These are phyloP conservation scores for Porogramme epimiltina DNA, from an alignment of 1,284 basidiomycete genomes.

Conservation along the genomic window DNA sequence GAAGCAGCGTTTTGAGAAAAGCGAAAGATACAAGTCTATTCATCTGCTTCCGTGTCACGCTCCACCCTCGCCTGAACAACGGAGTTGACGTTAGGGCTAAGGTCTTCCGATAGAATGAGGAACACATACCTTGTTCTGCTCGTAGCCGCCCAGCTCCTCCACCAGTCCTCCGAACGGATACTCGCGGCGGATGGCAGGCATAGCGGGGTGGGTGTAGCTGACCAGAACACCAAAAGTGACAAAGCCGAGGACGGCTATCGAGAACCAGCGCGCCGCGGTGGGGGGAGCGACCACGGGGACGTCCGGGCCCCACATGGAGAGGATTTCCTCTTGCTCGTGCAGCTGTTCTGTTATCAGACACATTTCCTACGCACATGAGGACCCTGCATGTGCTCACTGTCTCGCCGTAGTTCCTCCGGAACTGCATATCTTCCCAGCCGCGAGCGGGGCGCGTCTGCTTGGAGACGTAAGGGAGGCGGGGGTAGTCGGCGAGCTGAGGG, in stretches of 20 bases:
- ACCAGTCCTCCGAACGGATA: slow-evolving; percentile 76
- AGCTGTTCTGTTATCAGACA: slow-evolving; percentile 48
- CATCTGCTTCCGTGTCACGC: slow-evolving; percentile 25
- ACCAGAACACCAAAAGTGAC: slow-evolving; percentile 56
- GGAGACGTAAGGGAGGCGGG: slow-evolving; percentile 72
- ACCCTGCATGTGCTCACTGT: slow-evolving; percentile 45
- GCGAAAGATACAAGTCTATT: slow-evolving; percentile 12
- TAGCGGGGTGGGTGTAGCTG: slow-evolving; percentile 57
- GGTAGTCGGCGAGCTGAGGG: slow-evolving; percentile 76
- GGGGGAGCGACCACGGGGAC: slow-evolving; percentile 57
- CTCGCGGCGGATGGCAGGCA: slow-evolving; percentile 64
- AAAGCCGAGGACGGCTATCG: slow-evolving; percentile 61
- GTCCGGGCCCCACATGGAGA: slow-evolving; percentile 91
- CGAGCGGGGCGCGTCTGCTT: slow-evolving; percentile 66
- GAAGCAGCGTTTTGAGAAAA: background rate
- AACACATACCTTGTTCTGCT: slow-evolving; percentile 74
- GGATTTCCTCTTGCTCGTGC: slow-evolving; percentile 82
- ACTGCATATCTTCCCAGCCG: slow-evolving; percentile 84
- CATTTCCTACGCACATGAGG: background rate
- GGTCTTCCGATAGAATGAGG: no score
- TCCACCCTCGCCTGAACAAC: slow-evolving; percentile 22
- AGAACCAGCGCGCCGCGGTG: slow-evolving; percentile 63
- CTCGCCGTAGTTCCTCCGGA: slow-evolving; percentile 86
- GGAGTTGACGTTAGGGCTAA: no score
- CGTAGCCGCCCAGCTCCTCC: slow-evolving; percentile 71